These are phyloP conservation scores for Penicillium lagena DNA, from an alignment of 495 filamentous ascomycete genomes.

Conservation along the genomic window DNA sequence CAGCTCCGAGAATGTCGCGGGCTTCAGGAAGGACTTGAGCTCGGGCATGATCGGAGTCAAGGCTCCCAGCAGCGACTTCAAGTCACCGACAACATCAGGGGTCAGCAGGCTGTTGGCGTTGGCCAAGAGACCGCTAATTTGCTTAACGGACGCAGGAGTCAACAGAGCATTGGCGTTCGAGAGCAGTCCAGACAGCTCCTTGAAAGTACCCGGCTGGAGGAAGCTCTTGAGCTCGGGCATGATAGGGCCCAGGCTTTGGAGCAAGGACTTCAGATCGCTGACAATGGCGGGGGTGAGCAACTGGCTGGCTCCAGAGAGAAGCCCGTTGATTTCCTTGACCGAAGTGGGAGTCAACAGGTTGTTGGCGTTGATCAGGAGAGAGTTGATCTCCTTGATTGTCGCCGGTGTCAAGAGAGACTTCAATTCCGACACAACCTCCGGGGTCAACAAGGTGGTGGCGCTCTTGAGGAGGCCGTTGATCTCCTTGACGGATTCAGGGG, in stretches of 20 bases:
- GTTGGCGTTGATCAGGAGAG: slow-evolving; percentile 33
- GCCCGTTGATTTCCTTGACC: slow-evolving; percentile 28
- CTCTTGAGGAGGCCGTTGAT: slow-evolving; percentile 26
- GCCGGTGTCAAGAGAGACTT: too few relatives aligned
- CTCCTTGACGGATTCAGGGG: slow-evolving; percentile 24
- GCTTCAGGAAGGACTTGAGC: neutral
- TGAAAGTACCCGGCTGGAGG: slow-evolving; percentile 16
- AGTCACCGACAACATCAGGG: neutral
- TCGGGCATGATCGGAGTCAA: slow-evolving; percentile 17
- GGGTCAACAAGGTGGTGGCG: slow-evolving; percentile 35
- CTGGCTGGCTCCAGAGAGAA: slow-evolving; percentile 3
- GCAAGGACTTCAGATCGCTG: too few relatives aligned
- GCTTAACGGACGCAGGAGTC: slow-evolving; percentile 25
- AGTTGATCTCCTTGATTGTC: slow-evolving; percentile 31
- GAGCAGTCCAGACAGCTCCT: slow-evolving; percentile 10
- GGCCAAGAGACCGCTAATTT: slow-evolving; percentile 31
- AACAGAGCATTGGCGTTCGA: slow-evolving; percentile 26
- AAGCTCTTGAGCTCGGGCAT: neutral
- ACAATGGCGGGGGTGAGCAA: too few relatives aligned
- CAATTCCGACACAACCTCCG: slow-evolving; percentile 12
- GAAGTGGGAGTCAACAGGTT: slow-evolving; percentile 27
- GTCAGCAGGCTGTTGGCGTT: slow-evolving; percentile 39
- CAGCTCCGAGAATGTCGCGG: slow-evolving; percentile 9
- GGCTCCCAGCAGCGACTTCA: too few relatives aligned
- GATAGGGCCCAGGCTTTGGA: too few relatives aligned